Percentiles rank a stretch among this genome's conserved stretches.
Conservation (phyloP, 1,284 basidiomycete species). For the Volvariella surrecta region DNA sequence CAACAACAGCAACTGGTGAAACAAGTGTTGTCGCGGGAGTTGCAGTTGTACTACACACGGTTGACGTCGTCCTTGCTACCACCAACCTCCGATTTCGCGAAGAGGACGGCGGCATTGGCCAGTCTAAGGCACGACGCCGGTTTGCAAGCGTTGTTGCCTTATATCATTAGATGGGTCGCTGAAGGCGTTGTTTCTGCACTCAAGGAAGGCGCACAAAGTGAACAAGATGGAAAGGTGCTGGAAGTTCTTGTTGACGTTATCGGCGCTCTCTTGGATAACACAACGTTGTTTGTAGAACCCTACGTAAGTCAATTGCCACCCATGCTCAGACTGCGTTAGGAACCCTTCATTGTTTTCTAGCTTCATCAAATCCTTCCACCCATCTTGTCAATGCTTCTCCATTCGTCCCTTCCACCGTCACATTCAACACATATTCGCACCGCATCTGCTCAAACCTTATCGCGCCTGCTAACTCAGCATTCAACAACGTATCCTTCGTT, state of each 20-base stretch:
- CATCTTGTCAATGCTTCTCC: slow-evolving; percentile 84
- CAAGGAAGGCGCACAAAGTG: slow-evolving; percentile 48
- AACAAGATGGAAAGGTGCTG: slow-evolving; percentile 58
- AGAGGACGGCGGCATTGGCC: slow-evolving; percentile 82
- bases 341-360: slow-evolving; percentile 28
- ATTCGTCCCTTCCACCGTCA: slow-evolving; percentile 65
- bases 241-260: slow-evolving; percentile 80
- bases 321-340: not conserved
- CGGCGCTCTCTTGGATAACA: slow-evolving; percentile 76
- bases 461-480: slow-evolving; percentile 67
- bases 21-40: slow-evolving; percentile 88
- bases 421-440: slow-evolving; percentile 60
- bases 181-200: slow-evolving; percentile 75
- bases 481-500: slow-evolving; percentile 83
- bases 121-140: slow-evolving; percentile 89
- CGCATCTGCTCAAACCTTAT: slow-evolving; percentile 75
- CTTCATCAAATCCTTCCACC: slow-evolving; percentile 95
- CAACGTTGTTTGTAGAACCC: slow-evolving; percentile 90
- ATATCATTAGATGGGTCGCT: slow-evolving; percentile 91
- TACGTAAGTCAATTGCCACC: slow-evolving; percentile 61
- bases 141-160: slow-evolving; percentile 89
- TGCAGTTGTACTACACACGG: slow-evolving; percentile 93
- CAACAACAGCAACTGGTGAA: slow-evolving; percentile 72
- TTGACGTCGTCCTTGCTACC: slow-evolving; percentile 83
- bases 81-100: slow-evolving; percentile 42